These are phyloP conservation scores for Penicillium carneum DNA, from an alignment of 2,329 filamentous ascomycete genomes.

Conservation along the genomic window DNA sequence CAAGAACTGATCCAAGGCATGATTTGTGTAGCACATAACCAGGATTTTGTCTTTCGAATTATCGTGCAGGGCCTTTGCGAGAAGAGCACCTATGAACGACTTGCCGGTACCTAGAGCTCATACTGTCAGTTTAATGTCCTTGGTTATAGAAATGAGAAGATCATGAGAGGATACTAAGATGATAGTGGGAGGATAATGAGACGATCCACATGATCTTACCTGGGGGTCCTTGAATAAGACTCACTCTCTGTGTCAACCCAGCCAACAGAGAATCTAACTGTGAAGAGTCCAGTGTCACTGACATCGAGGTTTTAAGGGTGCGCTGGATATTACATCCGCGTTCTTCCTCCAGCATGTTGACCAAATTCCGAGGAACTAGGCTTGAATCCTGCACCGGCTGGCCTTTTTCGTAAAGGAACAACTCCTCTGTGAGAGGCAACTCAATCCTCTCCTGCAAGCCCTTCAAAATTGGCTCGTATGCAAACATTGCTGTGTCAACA, in stretches of 20 bases:
- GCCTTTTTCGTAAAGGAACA: slow-evolving; percentile 53
- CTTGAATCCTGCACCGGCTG: slow-evolving; percentile 17
- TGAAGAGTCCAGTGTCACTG: slow-evolving; percentile 58
- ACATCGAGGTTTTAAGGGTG: slow-evolving; percentile 40
- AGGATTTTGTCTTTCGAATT: slow-evolving; percentile 62
- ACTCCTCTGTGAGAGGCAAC: slow-evolving; percentile 62
- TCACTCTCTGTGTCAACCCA: slow-evolving; percentile 62
- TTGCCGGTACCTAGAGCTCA: slow-evolving; percentile 70
- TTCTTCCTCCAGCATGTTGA: slow-evolving; percentile 27
- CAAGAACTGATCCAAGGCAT: slow-evolving; percentile 73
- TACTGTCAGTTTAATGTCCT: slow-evolving; percentile 9
- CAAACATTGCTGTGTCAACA: slow-evolving; percentile 71
- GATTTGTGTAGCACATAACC: slow-evolving; percentile 73
- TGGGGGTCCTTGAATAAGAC: slow-evolving; percentile 75
- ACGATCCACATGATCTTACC: slow-evolving; percentile 53
- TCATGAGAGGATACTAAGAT: background rate
- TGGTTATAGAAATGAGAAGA: background rate
- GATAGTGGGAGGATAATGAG: background rate
- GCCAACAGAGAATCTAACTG: slow-evolving; percentile 65
- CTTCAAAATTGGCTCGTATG: slow-evolving; percentile 71
- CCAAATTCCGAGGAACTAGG: slow-evolving; percentile 22
- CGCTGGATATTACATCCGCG: slow-evolving; percentile 41
- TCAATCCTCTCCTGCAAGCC: slow-evolving; percentile 64
- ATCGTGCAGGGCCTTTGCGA: slow-evolving; percentile 64
- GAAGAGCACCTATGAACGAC: slow-evolving; percentile 72